phyloP scores from a whole-genome alignment of 164 flowering plant species.

The Vitis rotundifolia region DNA sequence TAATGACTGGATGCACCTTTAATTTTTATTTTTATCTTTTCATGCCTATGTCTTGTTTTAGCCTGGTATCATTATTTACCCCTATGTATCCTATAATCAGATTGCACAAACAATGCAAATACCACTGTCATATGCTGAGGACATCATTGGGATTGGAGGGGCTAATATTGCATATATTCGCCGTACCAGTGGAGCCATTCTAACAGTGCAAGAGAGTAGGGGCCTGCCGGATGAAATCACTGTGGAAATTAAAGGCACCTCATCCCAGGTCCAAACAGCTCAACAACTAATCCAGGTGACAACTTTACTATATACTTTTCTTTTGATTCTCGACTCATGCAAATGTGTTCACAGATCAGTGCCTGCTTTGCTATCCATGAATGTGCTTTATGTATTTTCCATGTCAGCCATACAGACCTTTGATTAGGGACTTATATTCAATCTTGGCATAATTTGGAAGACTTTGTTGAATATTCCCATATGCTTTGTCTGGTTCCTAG shows the following conservation, averaged over 20 bases:
- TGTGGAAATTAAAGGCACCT: constrained; percentile 86
- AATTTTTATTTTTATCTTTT: background rate
- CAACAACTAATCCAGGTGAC: constrained; percentile 75
- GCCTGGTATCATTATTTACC: background rate
- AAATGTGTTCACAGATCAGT: background rate
- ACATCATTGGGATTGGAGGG: constrained; percentile 89
- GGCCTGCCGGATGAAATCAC: constrained; percentile 86
- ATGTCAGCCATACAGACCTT: no score
- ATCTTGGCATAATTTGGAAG: no score
- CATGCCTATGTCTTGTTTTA: background rate
- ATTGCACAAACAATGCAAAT: constrained; percentile 90
- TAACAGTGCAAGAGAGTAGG: constrained; percentile 83
- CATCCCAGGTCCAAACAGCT: constrained; percentile 90
- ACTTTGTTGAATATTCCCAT: no score
- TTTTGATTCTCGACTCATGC: no score
- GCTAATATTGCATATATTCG: constrained; percentile 85
- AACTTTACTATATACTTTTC: background rate
- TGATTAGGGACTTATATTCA: no score
- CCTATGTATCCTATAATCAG: constrained; percentile 30
- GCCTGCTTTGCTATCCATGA: no score
- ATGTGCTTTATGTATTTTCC: no score
- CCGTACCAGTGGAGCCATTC: constrained; percentile 80
- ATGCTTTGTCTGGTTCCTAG: no score
- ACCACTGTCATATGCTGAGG: constrained; percentile 88
- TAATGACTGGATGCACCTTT: background rate